Base-by-base conservation (phyloP, 2,329 filamentous ascomycete genomes). In the Neofusicoccum sp. region DNA sequence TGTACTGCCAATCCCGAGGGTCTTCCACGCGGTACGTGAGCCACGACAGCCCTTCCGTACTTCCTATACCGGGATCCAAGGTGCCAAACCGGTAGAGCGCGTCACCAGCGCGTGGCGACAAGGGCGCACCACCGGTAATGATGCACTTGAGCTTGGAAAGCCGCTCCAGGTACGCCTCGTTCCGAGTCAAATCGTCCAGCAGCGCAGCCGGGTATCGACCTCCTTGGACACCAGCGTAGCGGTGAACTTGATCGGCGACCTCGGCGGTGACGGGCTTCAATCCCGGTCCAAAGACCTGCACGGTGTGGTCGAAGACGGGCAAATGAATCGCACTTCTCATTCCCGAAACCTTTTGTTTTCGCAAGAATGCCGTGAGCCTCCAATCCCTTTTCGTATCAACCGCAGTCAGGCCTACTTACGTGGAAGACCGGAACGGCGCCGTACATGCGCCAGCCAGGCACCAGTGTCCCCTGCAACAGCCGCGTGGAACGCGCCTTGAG, bases 1-100 rank as follows among this genome's bases (percentile, higher is more conserved):
- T 65, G 22, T 64, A 70, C 37, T 66, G 50, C 67, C 66, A 70
- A 34, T 69, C 64, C 4, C 68, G 64, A 3, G 54, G 37, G 22
- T 61, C 66, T 33, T 34, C 61, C 1, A 39, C 22, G 2, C 31
- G 37, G 16, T 14, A 29, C 6, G 61, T 14, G 34, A 66, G 64
- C 36, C 64, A 67, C 8, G 6, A 3, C 11, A 22, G 11, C 11
- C 45, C 64, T 58, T 69, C 67, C 4, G 67, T 68, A 11, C 45
- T 48, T 31, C 45, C 22, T 29, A 48, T 48, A 4, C 11, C 7
- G 6, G 45, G 16, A 12, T 29, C 28, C 22, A 12, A 22, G 8
- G 28, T 48, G 22, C 45, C 45, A 16, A 5, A 48, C 9, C 22
- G 33, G 4, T 16, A 16, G 6, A 47, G 44, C 44, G n/a, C 29